Evolutionary conservation across 1,284 basidiomycete species (phyloP).

Genomic region (Cystobasidium pallidum): DNA sequence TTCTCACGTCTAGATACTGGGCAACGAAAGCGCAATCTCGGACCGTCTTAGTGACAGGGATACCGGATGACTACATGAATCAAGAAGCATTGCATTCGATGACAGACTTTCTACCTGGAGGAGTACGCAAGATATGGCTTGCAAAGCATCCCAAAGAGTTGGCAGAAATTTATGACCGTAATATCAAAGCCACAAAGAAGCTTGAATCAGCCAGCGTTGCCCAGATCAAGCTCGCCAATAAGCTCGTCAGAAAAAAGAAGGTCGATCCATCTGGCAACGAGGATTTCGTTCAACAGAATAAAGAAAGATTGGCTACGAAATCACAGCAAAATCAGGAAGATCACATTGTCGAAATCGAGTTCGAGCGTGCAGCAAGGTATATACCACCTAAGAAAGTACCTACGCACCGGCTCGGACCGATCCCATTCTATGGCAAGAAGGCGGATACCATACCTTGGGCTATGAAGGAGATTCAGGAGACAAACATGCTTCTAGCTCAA

Average conservation of each 20-base stretch:
- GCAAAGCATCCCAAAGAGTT: slow-evolving; percentile 64
- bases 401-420: slow-evolving; percentile 65
- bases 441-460: slow-evolving; percentile 90
- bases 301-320: slow-evolving; percentile 5
- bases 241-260: slow-evolving; percentile 57
- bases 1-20: slow-evolving; percentile 61
- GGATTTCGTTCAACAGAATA: slow-evolving; percentile 16
- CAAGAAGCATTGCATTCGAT: slow-evolving; percentile 65
- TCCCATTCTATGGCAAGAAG: slow-evolving; percentile 72
- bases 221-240: slow-evolving; percentile 73
- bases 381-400: slow-evolving; percentile 75
- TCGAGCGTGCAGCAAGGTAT: slow-evolving; percentile 55
- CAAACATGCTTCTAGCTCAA: slow-evolving; percentile 62
- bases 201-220: slow-evolving; percentile 82
- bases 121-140: slow-evolving; percentile 86
- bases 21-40: slow-evolving; percentile 72
- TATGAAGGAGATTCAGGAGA: slow-evolving; percentile 62
- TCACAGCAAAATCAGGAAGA: slow-evolving; percentile 19
- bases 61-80: slow-evolving; percentile 75
- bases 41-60: slow-evolving; percentile 86
- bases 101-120: slow-evolving; percentile 72
- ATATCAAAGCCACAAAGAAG: slow-evolving; percentile 71
- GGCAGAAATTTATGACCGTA: slow-evolving; percentile 78
- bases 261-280: slow-evolving; percentile 24
- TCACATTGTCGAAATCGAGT: neutral